These are phyloP conservation scores for Cryptococcus hybrid DNA, from an alignment of 1,284 basidiomycete species.

Conservation along the genomic window DNA sequence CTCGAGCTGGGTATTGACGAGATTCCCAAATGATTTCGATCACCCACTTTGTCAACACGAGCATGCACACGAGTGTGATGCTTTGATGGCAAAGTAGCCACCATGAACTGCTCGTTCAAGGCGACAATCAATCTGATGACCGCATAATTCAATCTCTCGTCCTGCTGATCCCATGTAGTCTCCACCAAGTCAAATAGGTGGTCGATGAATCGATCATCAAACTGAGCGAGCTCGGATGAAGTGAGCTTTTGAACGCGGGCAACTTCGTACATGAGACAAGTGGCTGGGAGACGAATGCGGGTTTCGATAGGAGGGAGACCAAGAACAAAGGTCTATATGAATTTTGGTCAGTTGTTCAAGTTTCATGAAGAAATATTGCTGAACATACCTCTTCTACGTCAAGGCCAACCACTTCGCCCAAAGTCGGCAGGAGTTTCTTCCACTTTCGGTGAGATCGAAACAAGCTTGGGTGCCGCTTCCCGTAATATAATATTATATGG, in stretches of 20 bases:
- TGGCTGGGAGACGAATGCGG: constrained; percentile 67
- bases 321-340: constrained; percentile 30
- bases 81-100: constrained; percentile 55
- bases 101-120: constrained; percentile 99
- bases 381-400: constrained; percentile 46
- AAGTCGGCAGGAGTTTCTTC: constrained; percentile 71
- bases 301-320: constrained; percentile 67
- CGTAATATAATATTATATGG: constrained; percentile 71
- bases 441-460: constrained; percentile 77
- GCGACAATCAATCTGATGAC: constrained; percentile 92
- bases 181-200: constrained; percentile 93
- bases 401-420: constrained; percentile 58
- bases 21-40: not conserved
- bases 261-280: constrained; percentile 82
- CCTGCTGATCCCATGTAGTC: constrained; percentile 78
- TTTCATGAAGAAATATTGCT: not conserved
- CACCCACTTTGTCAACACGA: no score
- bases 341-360: not conserved
- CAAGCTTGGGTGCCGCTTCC: constrained; percentile 65
- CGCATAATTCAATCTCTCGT: constrained; percentile 91
- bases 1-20: not conserved
- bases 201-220: constrained; percentile 81
- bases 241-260: constrained; percentile 83
- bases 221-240: constrained; percentile 65
- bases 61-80: not conserved